Conservation (phyloP, 768 basidiomycete genomes). For the Sarcomyxa edulis region DNA sequence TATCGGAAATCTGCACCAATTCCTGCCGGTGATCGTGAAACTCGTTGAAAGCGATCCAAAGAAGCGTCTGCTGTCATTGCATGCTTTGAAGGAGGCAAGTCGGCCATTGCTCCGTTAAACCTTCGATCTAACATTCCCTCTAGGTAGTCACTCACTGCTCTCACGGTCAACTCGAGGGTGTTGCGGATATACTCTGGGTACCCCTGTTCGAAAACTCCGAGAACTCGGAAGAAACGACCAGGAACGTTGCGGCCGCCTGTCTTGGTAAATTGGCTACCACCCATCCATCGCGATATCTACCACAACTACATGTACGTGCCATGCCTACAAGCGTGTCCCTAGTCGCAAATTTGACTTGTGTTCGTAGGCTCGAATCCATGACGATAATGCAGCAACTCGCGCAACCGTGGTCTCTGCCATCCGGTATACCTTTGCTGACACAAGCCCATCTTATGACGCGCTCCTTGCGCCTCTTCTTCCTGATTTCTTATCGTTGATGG, state of each 20-base stretch:
- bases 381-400: conserved; percentile 64
- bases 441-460: conserved; percentile 82
- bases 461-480: conserved; percentile 82
- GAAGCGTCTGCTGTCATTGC: conserved; percentile 80
- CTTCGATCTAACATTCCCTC: not conserved
- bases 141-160: conserved; percentile 92
- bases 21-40: conserved; percentile 81
- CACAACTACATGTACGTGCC: conserved; percentile 77
- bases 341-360: not conserved
- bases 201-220: conserved; percentile 91
- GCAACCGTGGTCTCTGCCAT: conserved; percentile 92
- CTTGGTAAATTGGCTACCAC: conserved; percentile 93
- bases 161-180: conserved; percentile 73
- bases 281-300: conserved; percentile 85
- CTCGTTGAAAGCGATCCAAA: conserved; percentile 69
- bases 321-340: not conserved
- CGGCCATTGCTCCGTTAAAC: not conserved
- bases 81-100: conserved; percentile 87
- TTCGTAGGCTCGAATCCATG: conserved; percentile 59
- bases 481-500: conserved; percentile 87
- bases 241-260: conserved; percentile 95
- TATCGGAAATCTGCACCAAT: conserved; percentile 85
- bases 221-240: conserved; percentile 82
- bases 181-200: conserved; percentile 87
- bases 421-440: conserved; percentile 90